Conservation (phyloP, 306 rosid species). For the Mucuna pruriens region DNA sequence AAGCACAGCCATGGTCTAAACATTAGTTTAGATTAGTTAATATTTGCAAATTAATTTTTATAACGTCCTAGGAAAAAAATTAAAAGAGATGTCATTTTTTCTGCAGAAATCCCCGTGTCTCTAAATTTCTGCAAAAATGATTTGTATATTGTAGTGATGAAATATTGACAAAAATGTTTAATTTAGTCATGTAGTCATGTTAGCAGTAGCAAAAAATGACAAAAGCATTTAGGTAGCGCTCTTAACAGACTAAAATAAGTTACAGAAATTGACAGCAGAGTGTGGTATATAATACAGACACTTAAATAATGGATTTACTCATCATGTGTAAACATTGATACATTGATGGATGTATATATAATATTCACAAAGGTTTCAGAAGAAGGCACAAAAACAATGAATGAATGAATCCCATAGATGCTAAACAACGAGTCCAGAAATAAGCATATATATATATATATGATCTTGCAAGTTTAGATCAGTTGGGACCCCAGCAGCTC, state of each 20-base stretch:
- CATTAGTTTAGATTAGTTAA: not conserved
- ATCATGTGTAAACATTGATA: not conserved
- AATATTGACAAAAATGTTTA: not conserved
- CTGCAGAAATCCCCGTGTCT: not conserved
- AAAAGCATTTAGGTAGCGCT: not conserved
- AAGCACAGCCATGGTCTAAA: not conserved
- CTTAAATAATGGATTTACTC: not conserved
- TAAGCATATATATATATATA: too few species aligned
- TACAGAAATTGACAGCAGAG: not conserved
- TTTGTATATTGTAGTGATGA: not conserved
- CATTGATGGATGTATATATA: not conserved
- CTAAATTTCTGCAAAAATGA: not conserved
- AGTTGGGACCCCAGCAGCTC: conserved; percentile 89
- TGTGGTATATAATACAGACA: not conserved
- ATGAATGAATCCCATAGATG: not conserved
- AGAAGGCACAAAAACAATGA: not conserved
- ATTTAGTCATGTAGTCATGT: not conserved
- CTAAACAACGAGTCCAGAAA: too few species aligned
- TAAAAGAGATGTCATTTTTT: too few species aligned
- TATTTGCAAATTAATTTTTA: too few species aligned
- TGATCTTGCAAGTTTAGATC: not conserved
- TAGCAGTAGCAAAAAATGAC: not conserved
- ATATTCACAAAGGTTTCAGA: not conserved
- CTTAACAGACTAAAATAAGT: not conserved
- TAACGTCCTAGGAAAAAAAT: too few species aligned